Evolutionary conservation across 768 basidiomycete genomes (phyloP).

Genomic region (Tulasnella calospora): DNA sequence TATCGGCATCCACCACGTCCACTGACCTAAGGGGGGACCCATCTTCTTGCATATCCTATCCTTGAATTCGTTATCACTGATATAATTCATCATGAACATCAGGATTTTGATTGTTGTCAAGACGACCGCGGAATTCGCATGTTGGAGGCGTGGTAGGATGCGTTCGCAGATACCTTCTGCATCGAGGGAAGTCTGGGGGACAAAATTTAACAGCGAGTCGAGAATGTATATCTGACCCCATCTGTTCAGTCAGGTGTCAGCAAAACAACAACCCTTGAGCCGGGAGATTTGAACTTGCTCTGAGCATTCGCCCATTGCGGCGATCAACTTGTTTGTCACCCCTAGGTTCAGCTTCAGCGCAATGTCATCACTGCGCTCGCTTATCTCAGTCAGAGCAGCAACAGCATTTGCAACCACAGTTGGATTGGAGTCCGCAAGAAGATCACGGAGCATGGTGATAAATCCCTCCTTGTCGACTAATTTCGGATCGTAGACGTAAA

Average conservation of each 20-base stretch:
- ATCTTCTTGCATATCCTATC: slow-evolving; percentile 94
- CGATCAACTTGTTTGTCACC: slow-evolving; percentile 82
- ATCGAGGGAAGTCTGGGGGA: slow-evolving; percentile 82
- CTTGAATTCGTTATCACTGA: slow-evolving; percentile 80
- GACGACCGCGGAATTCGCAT: slow-evolving; percentile 99
- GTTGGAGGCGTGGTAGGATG: slow-evolving; percentile 86
- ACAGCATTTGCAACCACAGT: slow-evolving; percentile 98
- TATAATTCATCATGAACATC: slow-evolving; percentile 98
- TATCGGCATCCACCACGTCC: not conserved
- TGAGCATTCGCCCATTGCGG: slow-evolving; percentile 91
- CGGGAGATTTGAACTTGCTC: slow-evolving; percentile 60
- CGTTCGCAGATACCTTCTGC: slow-evolving; percentile 96
- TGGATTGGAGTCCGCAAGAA: slow-evolving; percentile 89
- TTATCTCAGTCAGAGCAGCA: slow-evolving; percentile 93
- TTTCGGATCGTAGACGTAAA: slow-evolving; percentile 82
- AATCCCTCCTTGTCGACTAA: slow-evolving; percentile 87
- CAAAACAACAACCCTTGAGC: not conserved
- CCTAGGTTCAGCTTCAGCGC: slow-evolving; percentile 83
- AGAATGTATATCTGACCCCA: slow-evolving; percentile 99
- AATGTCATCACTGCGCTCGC: slow-evolving; percentile 90
- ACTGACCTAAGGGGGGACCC: slow-evolving; percentile 88
- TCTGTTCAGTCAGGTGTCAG: slow-evolving; percentile 44
- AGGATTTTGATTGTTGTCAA: slow-evolving; percentile 96
- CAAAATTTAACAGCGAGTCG: slow-evolving; percentile 86
- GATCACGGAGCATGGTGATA: slow-evolving; percentile 82